Percentiles rank a stretch among this genome's conserved stretches.
phyloP scores from a whole-genome alignment of 1,284 basidiomycete species.

The Heliocybe sulcata region DNA sequence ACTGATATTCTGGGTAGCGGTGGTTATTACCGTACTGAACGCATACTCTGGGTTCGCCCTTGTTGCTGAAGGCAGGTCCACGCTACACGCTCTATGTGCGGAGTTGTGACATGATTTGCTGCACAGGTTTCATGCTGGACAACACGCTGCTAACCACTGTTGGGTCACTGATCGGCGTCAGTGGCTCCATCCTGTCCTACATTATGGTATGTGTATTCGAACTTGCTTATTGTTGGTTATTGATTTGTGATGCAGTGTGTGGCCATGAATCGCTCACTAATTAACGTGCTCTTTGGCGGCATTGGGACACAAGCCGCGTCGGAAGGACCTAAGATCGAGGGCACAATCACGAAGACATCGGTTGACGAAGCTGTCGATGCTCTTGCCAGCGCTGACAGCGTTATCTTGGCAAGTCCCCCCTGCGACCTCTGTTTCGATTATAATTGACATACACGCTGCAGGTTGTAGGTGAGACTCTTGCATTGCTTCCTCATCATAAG shows the following conservation, averaged over 20 bases:
- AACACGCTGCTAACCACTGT: slow-evolving; percentile 77
- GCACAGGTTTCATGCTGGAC: slow-evolving; percentile 79
- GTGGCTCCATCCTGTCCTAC: slow-evolving; percentile 83
- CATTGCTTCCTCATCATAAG: not conserved
- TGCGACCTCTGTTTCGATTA: not conserved
- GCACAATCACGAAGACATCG: slow-evolving; percentile 66
- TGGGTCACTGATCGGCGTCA: slow-evolving; percentile 79
- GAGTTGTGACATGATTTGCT: not conserved
- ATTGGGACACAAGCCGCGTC: slow-evolving; percentile 50
- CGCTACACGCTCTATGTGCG: not conserved
- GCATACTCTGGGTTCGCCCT: slow-evolving; percentile 88
- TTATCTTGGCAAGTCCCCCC: slow-evolving; percentile 55
- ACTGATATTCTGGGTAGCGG: slow-evolving; percentile 40
- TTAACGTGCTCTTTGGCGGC: slow-evolving; percentile 78
- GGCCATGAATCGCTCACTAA: slow-evolving; percentile 79
- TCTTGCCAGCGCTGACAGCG: slow-evolving; percentile 69
- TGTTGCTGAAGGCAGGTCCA: slow-evolving; percentile 68
- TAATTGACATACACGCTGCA: slow-evolving; percentile 16
- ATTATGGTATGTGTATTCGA: slow-evolving; percentile 62
- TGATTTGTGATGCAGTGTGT: slow-evolving; percentile 49
- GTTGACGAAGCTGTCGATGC: slow-evolving; percentile 77
- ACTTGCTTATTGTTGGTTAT: slow-evolving; percentile 6
- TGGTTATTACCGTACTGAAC: slow-evolving; percentile 83
- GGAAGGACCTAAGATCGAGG: slow-evolving; percentile 70
- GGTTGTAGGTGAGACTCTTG: slow-evolving; percentile 28